A percentile compares a stretch with the other conserved stretches of the same genome.
These are phyloP conservation scores for Carex sylvatica DNA, from an alignment of 202 grass and related monocot species.

Conservation along the genomic window DNA sequence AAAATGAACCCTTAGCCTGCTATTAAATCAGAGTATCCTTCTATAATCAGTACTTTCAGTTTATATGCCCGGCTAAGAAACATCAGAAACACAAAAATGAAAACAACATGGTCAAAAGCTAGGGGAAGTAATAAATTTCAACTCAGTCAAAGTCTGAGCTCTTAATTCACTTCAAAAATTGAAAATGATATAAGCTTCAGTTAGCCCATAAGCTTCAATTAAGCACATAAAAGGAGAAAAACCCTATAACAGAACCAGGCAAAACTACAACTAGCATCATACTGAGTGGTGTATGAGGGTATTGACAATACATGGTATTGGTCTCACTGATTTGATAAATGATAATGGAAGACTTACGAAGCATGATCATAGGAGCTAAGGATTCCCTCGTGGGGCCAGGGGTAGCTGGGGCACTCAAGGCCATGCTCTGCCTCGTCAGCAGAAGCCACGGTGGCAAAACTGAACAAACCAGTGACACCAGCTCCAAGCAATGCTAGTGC, in stretches of 20 bases:
- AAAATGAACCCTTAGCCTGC: neutral
- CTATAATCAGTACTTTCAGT: neutral
- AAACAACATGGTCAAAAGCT: neutral
- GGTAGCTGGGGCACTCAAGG: constrained; percentile 55
- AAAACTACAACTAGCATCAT: neutral
- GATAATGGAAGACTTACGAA: constrained; percentile 62
- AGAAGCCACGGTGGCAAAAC: constrained; percentile 65
- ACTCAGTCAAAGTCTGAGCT: neutral
- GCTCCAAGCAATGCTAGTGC: constrained; percentile 74
- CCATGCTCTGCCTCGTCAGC: constrained; percentile 97
- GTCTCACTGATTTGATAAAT: neutral
- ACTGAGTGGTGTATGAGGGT: neutral
- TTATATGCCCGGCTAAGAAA: neutral
- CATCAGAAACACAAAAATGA: neutral
- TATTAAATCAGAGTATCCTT: neutral
- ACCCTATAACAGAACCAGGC: neutral
- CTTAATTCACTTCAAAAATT: neutral
- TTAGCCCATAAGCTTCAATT: constrained; percentile 2
- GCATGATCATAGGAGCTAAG: constrained; percentile 92
- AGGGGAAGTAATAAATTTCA: neutral
- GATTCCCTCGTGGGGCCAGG: constrained; percentile 94
- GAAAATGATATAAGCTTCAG: neutral
- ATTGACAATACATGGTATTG: neutral
- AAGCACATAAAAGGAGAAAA: neutral
- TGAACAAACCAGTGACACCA: constrained; percentile 62